Conservation (phyloP, 192 early-diverging fungal genomes). For the Funneliformis geosporum region DNA sequence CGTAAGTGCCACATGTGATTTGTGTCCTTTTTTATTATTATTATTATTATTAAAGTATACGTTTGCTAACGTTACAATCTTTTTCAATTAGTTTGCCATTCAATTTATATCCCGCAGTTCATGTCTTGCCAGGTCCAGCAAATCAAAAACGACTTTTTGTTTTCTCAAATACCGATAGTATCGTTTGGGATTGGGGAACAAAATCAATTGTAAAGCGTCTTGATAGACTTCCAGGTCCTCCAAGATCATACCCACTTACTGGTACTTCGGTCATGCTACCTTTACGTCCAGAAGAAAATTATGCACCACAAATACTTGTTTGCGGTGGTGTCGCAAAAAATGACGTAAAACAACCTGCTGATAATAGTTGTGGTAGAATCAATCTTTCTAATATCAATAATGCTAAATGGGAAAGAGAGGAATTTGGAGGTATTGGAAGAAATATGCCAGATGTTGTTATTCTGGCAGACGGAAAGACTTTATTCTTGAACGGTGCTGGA, state of each 20-base stretch:
- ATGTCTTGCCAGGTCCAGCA: slow-evolving; percentile 45
- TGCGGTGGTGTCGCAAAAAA: slow-evolving; percentile 58
- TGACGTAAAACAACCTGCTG: slow-evolving; percentile 35
- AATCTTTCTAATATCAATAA: slow-evolving; percentile 40
- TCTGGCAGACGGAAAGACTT: slow-evolving; percentile 55
- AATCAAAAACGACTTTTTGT: slow-evolving; percentile 47
- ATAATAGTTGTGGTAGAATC: slow-evolving; percentile 52
- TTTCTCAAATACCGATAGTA: slow-evolving; percentile 55
- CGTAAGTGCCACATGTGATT: slow-evolving; percentile 15
- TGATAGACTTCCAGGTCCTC: slow-evolving; percentile 47
- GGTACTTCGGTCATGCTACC: slow-evolving; percentile 60
- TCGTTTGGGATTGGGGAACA: slow-evolving; percentile 50
- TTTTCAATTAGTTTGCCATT: slow-evolving; percentile 39
- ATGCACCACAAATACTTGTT: slow-evolving; percentile 56
- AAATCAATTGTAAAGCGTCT: slow-evolving; percentile 46
- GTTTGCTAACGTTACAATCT: background rate
- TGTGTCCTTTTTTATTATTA: background rate
- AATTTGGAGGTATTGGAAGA: slow-evolving; percentile 43
- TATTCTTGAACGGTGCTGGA: slow-evolving; percentile 66
- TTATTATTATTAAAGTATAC: background rate
- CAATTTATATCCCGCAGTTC: slow-evolving; percentile 55
- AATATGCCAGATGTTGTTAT: slow-evolving; percentile 58
- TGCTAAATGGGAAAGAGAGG: slow-evolving; percentile 57
- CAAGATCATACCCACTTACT: slow-evolving; percentile 58
- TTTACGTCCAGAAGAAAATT: slow-evolving; percentile 55